Evolutionary conservation across 345 rosid species (phyloP).

Genomic region (Ricinus communis): DNA sequence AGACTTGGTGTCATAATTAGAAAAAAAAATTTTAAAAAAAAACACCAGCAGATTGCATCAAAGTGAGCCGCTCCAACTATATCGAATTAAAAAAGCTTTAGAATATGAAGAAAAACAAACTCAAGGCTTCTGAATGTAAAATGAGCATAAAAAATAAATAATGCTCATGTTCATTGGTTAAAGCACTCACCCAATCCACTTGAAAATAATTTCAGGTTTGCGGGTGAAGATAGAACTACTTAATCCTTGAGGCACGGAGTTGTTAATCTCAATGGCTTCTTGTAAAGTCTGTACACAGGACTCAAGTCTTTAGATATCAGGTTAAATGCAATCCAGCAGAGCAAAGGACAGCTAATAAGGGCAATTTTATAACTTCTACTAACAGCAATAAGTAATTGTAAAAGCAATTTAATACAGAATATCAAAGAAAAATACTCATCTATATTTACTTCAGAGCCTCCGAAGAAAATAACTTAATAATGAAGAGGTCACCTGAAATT

Average conservation of each 20-base stretch:
- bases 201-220: slow-evolving; percentile 72
- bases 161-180: not conserved
- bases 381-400: not conserved
- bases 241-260: slow-evolving; percentile 93
- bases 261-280: slow-evolving; percentile 89
- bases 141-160: not conserved
- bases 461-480: not conserved
- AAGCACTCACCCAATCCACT: slow-evolving; percentile 76
- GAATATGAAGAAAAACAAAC: not conserved
- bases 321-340: not conserved
- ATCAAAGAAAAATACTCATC: not conserved
- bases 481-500: slow-evolving; percentile 65
- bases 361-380: not conserved
- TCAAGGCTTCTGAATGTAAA: not conserved
- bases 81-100: too few relatives aligned
- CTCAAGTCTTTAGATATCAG: slow-evolving; percentile 8
- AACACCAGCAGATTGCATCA: not conserved
- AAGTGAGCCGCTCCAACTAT: not conserved
- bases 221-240: slow-evolving; percentile 92
- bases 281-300: slow-evolving; percentile 54
- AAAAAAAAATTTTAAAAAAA: too few relatives aligned
- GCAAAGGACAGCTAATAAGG: not conserved
- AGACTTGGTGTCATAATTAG: not conserved
- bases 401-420: not conserved
- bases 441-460: not conserved